These are phyloP conservation scores for Jasminum sambac DNA, from an alignment of 257 asterid genomes.

Conservation along the genomic window DNA sequence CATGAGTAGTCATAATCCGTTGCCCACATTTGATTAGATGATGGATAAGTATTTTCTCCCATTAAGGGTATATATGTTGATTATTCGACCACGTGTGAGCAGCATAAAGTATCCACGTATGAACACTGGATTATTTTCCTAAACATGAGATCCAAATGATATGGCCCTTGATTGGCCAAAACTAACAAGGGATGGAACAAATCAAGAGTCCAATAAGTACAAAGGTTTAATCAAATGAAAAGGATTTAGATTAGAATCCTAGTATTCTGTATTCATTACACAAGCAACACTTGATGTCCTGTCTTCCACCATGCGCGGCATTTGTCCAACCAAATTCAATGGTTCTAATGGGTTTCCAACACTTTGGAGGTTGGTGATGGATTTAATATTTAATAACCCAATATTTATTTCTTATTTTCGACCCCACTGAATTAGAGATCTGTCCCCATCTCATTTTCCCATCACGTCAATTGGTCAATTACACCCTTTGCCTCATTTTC, in stretches of 20 bases:
- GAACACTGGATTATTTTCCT: too few relatives aligned
- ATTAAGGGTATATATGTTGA: too few relatives aligned
- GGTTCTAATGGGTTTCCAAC: constrained; percentile 32
- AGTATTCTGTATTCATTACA: constrained; percentile 25
- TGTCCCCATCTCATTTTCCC: constrained; percentile 33
- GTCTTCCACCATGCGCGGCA: constrained; percentile 25
- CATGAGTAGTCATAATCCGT: too few relatives aligned
- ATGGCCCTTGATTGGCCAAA: constrained; percentile 3
- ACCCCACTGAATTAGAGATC: constrained; percentile 20
- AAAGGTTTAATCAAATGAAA: constrained; percentile 23
- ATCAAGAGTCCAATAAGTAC: constrained; percentile 40
- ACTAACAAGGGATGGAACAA: constrained; percentile 27
- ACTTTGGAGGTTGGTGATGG: constrained; percentile 40
- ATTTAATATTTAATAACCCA: constrained; percentile 32
- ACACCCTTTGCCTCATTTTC: too few relatives aligned
- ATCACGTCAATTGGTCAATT: constrained; percentile 23
- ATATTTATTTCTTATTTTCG: constrained; percentile 23
- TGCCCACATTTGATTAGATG: too few relatives aligned
- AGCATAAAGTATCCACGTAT: too few relatives aligned
- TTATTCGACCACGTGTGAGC: too few relatives aligned
- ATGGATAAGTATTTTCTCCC: too few relatives aligned
- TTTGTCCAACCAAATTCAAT: constrained; percentile 26
- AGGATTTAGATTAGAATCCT: constrained; percentile 28
- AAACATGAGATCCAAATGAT: constrained; percentile 20
- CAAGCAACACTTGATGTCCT: constrained; percentile 3